phyloP scores from a whole-genome alignment of 2,329 filamentous ascomycete genomes.

The Didymella pinodella region DNA sequence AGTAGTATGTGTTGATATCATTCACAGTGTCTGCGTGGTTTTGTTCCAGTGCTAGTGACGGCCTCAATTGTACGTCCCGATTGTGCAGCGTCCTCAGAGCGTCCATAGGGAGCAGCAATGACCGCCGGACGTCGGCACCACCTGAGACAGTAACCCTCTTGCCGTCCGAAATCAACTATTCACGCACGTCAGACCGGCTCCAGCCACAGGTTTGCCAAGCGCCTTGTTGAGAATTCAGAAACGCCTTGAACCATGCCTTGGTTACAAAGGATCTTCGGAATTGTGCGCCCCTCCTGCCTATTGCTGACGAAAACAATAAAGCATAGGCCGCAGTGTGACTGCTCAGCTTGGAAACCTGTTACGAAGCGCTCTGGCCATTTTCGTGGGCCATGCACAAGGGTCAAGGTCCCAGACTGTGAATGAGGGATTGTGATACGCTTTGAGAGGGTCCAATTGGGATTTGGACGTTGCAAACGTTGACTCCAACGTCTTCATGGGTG shows the following conservation, averaged over 20 bases:
- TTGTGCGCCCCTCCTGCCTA: neutral
- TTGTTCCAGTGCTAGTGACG: neutral
- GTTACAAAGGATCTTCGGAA: neutral
- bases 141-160: neutral
- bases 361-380: neutral
- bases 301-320: neutral
- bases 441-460: slow-evolving; percentile 3
- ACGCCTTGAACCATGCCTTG: neutral
- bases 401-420: neutral
- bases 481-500: neutral
- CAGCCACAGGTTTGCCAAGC: neutral
- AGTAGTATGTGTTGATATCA: neutral
- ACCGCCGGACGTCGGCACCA: neutral
- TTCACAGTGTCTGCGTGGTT: neutral
- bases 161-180: neutral
- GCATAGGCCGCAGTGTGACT: neutral
- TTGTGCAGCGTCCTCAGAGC: neutral
- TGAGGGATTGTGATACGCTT: neutral
- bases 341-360: neutral
- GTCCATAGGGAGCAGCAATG: neutral
- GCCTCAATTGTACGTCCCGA: neutral
- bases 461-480: neutral
- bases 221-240: neutral
- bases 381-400: neutral
- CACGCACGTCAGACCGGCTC: neutral